Evolutionary conservation across 2,329 filamentous ascomycete species (phyloP), one percentile per base, ranked within the genome.

Genomic region (Cyclaneusma minus): DNA sequence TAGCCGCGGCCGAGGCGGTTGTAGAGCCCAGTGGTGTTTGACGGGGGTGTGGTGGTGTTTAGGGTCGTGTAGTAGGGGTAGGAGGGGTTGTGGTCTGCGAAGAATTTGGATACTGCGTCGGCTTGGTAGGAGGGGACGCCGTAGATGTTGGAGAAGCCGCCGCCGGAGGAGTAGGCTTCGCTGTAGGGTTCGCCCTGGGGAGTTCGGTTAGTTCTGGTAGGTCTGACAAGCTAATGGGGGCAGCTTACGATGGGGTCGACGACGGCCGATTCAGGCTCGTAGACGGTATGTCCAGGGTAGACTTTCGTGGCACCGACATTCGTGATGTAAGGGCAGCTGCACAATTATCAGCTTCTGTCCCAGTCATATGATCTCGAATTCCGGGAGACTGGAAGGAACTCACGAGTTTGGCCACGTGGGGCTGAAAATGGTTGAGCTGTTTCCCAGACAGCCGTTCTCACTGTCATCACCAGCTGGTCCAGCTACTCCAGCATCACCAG

Each of bases 141-240:
- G 35, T 60, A 62, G 38, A 59, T 47, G 39, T 61, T 60, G 25
- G 50, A 55, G 38, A 62, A 62, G 6, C 58, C 57, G 10, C 57
- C 54, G 1, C 58, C 52, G 7, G 49, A 52, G 19, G 45, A 47
- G 38, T 49, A 55, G 14, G 28, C 41, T 22, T 45, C 25, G 5
- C 22, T 25, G 24, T 36, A 39, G 3, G 34, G 32, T 12, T 29
- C 5, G 2, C 30, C 31, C n/a, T n/a, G n/a, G n/a, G n/a, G n/a
- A n/a, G n/a, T n/a, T n/a, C n/a, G n/a, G n/a, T n/a, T n/a, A n/a
- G n/a, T n/a, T n/a, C n/a, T n/a, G n/a, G n/a, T n/a, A n/a, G n/a
- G n/a, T n/a, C n/a, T n/a, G n/a, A n/a, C n/a, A n/a, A n/a, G n/a
- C n/a, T n/a, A n/a, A n/a, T n/a, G n/a, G n/a, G n/a, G n/a, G n/a